phyloP scores from a whole-genome alignment of 495 filamentous ascomycete genomes.

The Neurospora intermedia region DNA sequence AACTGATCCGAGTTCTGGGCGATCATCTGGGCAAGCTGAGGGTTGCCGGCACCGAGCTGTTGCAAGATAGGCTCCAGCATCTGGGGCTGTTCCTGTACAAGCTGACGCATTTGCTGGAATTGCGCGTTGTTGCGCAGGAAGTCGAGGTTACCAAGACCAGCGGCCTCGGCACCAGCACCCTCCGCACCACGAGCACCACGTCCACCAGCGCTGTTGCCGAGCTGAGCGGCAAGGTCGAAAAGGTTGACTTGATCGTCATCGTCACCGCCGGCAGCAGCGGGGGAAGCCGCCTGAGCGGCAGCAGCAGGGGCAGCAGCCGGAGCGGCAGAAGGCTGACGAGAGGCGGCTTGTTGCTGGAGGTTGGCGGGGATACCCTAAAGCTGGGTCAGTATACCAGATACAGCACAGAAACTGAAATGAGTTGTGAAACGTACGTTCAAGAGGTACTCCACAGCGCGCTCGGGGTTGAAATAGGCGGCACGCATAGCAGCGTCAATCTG shows the following conservation, averaged over 20 bases:
- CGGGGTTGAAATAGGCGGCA: constrained; percentile 91
- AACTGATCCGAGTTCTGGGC: constrained; percentile 87
- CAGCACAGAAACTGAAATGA: background rate
- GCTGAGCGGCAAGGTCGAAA: constrained; percentile 80
- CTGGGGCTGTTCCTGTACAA: constrained; percentile 91
- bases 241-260: constrained; percentile 75
- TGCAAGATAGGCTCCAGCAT: constrained; percentile 98
- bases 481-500: constrained; percentile 91
- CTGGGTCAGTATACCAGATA: constrained; percentile 78
- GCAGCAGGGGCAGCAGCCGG: constrained; percentile 26
- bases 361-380: constrained; percentile 85
- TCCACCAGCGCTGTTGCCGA: constrained; percentile 48
- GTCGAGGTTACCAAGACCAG: constrained; percentile 67
- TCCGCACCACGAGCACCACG: constrained; percentile 20
- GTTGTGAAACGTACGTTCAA: constrained; percentile 53
- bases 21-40: constrained; percentile 84
- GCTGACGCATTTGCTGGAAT: constrained; percentile 93
- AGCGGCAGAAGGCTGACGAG: constrained; percentile 25
- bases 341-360: constrained; percentile 43
- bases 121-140: constrained; percentile 94
- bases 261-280: constrained; percentile 32
- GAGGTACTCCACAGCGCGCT: constrained; percentile 93
- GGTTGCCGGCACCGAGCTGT: constrained; percentile 91
- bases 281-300: constrained; percentile 26
- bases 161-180: constrained; percentile 26